A percentile compares a stretch with the other conserved stretches of the same genome.
Conservation (phyloP, 2,329 filamentous ascomycete genomes). For the Phialophora tarda region DNA sequence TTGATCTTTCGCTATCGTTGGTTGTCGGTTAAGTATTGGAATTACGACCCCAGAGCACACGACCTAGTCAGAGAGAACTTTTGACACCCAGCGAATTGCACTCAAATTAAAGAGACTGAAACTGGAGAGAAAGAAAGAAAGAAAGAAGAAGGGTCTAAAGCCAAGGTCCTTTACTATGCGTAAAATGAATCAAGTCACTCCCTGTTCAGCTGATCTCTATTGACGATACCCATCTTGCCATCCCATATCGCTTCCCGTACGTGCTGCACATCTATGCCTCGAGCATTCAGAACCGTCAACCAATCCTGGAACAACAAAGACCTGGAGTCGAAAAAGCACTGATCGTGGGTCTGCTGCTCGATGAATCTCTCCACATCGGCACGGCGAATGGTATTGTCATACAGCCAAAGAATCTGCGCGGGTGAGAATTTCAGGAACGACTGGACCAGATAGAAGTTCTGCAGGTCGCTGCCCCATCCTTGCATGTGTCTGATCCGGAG, state of each 20-base stretch:
- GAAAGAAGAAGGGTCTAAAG: neutral
- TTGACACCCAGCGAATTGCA: neutral
- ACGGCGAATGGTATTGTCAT: slow-evolving; percentile 62
- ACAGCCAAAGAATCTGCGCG: slow-evolving; percentile 63
- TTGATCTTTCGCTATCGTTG: neutral
- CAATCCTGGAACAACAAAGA: slow-evolving; percentile 67
- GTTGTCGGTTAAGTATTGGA: neutral
- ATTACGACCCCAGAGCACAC: neutral
- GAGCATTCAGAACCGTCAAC: slow-evolving; percentile 61
- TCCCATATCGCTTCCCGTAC: slow-evolving; percentile 34
- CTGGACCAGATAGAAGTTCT: slow-evolving; percentile 68
- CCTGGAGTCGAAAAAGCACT: slow-evolving; percentile 69
- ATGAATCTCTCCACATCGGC: slow-evolving; percentile 63
- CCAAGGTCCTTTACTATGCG: neutral
- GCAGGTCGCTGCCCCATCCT: slow-evolving; percentile 69
- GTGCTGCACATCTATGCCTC: slow-evolving; percentile 58
- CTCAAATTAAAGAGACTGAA: neutral
- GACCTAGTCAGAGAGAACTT: neutral
- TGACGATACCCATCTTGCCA: slow-evolving; percentile 30
- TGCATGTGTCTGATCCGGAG: slow-evolving; percentile 55
- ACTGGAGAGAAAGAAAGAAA: neutral
- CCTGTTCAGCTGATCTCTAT: neutral
- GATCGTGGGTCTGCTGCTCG: slow-evolving; percentile 51
- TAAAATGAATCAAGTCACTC: neutral
- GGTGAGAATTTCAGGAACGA: slow-evolving; percentile 69